phyloP scores from a whole-genome alignment of 2,329 filamentous ascomycete genomes.

The Pseudocercospora crystallina region DNA sequence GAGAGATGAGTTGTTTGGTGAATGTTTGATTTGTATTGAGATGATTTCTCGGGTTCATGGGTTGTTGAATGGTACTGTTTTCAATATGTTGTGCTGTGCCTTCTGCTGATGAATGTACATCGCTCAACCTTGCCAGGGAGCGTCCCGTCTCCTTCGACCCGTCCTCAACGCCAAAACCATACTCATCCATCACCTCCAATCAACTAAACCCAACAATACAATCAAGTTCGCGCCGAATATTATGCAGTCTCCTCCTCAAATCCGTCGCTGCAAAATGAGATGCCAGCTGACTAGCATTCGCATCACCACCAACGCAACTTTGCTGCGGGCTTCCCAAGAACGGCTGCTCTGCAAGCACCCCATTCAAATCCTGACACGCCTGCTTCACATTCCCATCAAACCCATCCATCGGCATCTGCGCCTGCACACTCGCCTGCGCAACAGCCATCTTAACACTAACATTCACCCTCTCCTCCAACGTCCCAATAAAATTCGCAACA shows the following conservation, averaged over 20 bases:
- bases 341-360: not conserved
- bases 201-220: constrained; percentile 13
- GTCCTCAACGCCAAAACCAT: not conserved
- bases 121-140: too few species aligned
- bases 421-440: not conserved
- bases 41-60: not conserved
- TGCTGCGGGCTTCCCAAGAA: too few species aligned
- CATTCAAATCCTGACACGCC: not conserved
- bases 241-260: constrained; percentile 5
- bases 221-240: constrained; percentile 13
- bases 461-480: constrained; percentile 11
- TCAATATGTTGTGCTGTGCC: not conserved
- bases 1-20: not conserved
- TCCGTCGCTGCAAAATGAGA: constrained; percentile 8
- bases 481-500: constrained; percentile 11
- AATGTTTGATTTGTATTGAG: too few species aligned
- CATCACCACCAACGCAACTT: not conserved
- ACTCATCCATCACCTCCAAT: not conserved
- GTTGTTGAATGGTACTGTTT: not conserved
- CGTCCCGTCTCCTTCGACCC: not conserved
- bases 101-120: not conserved
- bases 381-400: not conserved
- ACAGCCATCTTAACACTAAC: not conserved
- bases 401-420: not conserved
- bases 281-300: constrained; percentile 4